These are phyloP conservation scores for Lizonia empirigonia DNA, from an alignment of 2,329 filamentous ascomycete genomes.

Conservation along the genomic window DNA sequence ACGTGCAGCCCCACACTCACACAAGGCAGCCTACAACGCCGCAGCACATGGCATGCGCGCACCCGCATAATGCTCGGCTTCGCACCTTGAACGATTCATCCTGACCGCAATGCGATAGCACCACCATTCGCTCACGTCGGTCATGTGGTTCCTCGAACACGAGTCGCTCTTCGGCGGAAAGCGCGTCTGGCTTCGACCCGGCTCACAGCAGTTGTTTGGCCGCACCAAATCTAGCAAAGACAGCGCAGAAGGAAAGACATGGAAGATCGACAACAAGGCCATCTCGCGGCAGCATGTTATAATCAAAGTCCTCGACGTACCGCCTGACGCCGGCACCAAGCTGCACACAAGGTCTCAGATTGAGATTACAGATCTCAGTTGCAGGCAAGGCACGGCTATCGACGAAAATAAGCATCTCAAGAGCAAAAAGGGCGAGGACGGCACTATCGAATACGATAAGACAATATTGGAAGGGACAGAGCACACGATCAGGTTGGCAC, in stretches of 20 bases:
- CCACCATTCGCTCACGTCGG: neutral
- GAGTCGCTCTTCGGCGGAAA: constrained; percentile 63
- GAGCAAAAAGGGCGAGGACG: constrained; percentile 57
- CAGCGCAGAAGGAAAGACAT: constrained; percentile 42
- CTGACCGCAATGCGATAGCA: constrained; percentile 10
- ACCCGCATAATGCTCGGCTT: neutral
- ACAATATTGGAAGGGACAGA: constrained; percentile 43
- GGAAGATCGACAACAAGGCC: constrained; percentile 74
- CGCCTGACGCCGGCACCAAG: constrained; percentile 68
- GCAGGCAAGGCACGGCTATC: constrained; percentile 78
- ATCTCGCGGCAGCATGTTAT: constrained; percentile 89
- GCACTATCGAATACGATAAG: constrained; percentile 33
- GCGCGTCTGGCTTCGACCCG: constrained; percentile 83
- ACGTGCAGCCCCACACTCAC: constrained; percentile 13
- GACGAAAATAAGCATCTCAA: constrained; percentile 72
- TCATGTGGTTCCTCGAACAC: constrained; percentile 63
- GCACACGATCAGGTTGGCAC: constrained; percentile 74
- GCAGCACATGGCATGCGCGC: neutral
- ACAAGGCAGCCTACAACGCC: constrained; percentile 5
- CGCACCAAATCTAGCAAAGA: constrained; percentile 69
- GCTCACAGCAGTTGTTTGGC: constrained; percentile 84
- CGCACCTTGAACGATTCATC: neutral
- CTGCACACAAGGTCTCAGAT: constrained; percentile 70
- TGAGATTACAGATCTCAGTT: constrained; percentile 77
- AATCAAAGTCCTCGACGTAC: constrained; percentile 71